A percentile compares a stretch with the other conserved stretches of the same genome.
Conservation (phyloP, 176 grass and related monocot species). For the Eremochloa ophiuroides region DNA sequence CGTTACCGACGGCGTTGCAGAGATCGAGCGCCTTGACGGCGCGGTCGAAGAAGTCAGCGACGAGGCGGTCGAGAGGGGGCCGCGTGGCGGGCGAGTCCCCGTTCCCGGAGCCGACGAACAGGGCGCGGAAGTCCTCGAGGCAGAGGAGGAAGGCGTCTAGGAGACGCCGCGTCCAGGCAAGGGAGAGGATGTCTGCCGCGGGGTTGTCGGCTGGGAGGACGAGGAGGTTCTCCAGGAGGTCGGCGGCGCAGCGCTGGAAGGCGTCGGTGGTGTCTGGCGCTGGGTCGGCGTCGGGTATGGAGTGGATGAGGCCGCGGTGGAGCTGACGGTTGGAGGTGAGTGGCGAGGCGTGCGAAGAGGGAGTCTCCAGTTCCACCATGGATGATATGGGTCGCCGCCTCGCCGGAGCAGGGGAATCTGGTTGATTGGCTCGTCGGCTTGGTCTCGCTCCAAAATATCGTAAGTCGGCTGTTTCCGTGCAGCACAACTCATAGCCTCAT, state of each 20-base stretch:
- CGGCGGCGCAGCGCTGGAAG: slow-evolving; percentile 53
- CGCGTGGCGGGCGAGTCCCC: background rate
- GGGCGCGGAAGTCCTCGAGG: slow-evolving; percentile 76
- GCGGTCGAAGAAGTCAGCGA: slow-evolving; percentile 88
- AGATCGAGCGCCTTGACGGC: slow-evolving; percentile 87
- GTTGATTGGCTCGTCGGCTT: too few relatives aligned
- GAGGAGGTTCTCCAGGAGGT: slow-evolving; percentile 47
- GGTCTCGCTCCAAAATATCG: too few relatives aligned
- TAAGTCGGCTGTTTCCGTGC: too few relatives aligned
- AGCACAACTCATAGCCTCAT: too few relatives aligned
- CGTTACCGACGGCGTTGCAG: slow-evolving; percentile 82
- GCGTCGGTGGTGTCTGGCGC: slow-evolving; percentile 29
- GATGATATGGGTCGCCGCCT: too few relatives aligned
- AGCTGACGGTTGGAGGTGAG: too few relatives aligned
- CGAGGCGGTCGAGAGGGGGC: slow-evolving; percentile 57
- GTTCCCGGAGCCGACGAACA: slow-evolving; percentile 29
- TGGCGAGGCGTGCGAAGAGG: too few relatives aligned
- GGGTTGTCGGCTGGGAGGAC: background rate
- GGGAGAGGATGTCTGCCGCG: slow-evolving; percentile 37
- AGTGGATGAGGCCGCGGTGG: too few relatives aligned
- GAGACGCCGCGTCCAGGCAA: slow-evolving; percentile 58
- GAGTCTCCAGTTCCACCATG: too few relatives aligned
- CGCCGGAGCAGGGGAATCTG: too few relatives aligned
- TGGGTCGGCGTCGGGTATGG: too few relatives aligned
- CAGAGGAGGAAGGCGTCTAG: slow-evolving; percentile 69